These are phyloP conservation scores for Phaseolus lunatus DNA, from an alignment of 306 rosid species.

Conservation along the genomic window DNA sequence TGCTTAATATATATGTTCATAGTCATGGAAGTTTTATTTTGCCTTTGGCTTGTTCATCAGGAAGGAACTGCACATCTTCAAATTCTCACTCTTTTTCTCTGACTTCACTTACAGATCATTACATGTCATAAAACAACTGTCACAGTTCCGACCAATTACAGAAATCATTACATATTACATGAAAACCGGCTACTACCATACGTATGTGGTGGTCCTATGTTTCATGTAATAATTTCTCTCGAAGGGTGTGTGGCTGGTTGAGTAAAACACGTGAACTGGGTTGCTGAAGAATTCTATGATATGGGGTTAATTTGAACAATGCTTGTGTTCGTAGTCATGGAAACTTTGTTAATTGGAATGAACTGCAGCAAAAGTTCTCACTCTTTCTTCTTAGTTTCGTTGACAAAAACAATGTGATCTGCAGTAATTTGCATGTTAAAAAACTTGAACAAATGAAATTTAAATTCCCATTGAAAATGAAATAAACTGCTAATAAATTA, in stretches of 20 bases:
- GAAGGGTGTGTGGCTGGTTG: not conserved
- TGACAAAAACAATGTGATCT: constrained; percentile 33
- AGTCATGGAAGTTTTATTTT: constrained; percentile 32
- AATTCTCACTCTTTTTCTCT: constrained; percentile 3
- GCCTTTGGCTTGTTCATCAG: not conserved
- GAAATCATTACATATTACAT: not conserved
- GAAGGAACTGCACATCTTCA: constrained; percentile 5
- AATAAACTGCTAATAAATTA: not conserved
- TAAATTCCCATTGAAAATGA: not conserved
- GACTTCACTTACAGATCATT: not conserved
- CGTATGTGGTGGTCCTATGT: not conserved
- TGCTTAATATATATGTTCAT: constrained; percentile 34
- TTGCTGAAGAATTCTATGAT: not conserved
- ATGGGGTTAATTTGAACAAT: not conserved
- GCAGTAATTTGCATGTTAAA: constrained; percentile 12
- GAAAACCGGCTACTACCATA: not conserved
- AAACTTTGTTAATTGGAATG: not conserved
- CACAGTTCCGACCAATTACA: not conserved
- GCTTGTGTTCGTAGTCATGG: not conserved
- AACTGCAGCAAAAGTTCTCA: not conserved
- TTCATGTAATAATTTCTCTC: not conserved
- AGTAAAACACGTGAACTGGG: not conserved
- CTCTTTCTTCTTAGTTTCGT: not conserved
- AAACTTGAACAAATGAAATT: not conserved
- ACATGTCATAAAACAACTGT: not conserved